phyloP scores from a whole-genome alignment of 352 stramenopile species.

The Globisporangium ultimum region DNA sequence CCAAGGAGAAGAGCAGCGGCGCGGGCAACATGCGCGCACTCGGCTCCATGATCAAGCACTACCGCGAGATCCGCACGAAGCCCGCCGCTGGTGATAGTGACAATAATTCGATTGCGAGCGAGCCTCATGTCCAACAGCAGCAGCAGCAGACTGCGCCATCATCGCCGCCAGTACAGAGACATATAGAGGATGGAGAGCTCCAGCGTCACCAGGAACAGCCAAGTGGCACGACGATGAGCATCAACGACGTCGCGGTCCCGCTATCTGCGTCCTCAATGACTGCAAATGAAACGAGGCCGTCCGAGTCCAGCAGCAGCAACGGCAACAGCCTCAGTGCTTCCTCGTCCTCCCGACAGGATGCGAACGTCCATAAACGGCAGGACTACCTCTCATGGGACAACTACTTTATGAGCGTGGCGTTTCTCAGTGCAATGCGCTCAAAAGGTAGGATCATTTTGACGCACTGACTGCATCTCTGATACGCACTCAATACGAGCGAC shows the following conservation, averaged over 20 bases:
- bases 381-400: conserved; percentile 98
- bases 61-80: conserved; percentile 11
- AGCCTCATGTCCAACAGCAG: no score
- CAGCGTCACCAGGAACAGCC: neutral
- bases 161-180: neutral
- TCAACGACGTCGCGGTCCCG: conserved; percentile 3
- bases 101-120: neutral
- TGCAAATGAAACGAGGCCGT: neutral
- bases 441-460: conserved; percentile 75
- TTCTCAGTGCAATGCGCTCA: conserved; percentile 97
- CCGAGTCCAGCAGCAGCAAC: neutral
- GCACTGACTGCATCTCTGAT: neutral
- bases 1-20: conserved; percentile 2
- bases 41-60: conserved; percentile 11
- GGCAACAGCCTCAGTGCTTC: neutral
- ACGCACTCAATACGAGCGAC: neutral
- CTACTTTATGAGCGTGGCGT: conserved; percentile 99
- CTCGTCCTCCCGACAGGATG: neutral
- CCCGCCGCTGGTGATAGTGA: neutral
- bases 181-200: neutral
- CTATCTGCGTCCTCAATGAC: neutral
- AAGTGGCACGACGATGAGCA: neutral
- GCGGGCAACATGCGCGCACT: conserved; percentile 10
- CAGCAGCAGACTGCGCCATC: no score
- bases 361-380: conserved; percentile 50